These are phyloP conservation scores for Lichina pygmaea DNA, from an alignment of 495 filamentous ascomycete species.

Conservation along the genomic window DNA sequence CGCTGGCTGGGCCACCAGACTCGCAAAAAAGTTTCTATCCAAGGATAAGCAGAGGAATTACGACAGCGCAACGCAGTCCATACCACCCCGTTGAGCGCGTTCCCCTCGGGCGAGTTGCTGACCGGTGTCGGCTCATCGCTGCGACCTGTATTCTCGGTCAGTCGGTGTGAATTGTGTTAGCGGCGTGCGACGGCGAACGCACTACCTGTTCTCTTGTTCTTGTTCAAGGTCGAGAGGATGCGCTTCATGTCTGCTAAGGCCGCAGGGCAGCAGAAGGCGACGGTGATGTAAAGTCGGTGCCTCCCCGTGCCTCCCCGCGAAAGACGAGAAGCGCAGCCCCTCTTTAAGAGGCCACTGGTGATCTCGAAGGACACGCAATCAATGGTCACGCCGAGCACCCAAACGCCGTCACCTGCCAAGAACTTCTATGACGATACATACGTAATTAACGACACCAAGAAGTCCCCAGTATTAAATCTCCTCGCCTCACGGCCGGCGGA, in stretches of 20 bases:
- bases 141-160: not conserved
- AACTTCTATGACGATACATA: no score
- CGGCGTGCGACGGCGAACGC: no score
- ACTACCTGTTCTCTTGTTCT: not conserved
- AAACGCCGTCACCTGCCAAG: no score
- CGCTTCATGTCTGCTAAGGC: constrained; percentile 1
- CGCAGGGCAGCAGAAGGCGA: not conserved
- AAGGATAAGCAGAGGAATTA: constrained; percentile 1
- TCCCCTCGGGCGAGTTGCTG: constrained; percentile 27
- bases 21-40: constrained; percentile 47
- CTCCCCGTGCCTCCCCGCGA: no score
- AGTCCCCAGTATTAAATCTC: no score
- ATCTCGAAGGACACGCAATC: not conserved
- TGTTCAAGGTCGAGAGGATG: constrained; percentile 1
- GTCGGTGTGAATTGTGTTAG: not conserved
- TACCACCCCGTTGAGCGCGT: constrained; percentile 27
- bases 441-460: no score
- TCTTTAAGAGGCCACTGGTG: not conserved
- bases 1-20: constrained; percentile 30
- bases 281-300: no score
- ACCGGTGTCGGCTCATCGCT: constrained; percentile 3
- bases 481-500: no score
- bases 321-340: not conserved
- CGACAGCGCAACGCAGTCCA: constrained; percentile 2
- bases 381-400: not conserved